Percentiles rank a stretch among this genome's conserved stretches.
Evolutionary conservation across 2,329 filamentous ascomycete species (phyloP).

Genomic region (Claviceps digitariae): DNA sequence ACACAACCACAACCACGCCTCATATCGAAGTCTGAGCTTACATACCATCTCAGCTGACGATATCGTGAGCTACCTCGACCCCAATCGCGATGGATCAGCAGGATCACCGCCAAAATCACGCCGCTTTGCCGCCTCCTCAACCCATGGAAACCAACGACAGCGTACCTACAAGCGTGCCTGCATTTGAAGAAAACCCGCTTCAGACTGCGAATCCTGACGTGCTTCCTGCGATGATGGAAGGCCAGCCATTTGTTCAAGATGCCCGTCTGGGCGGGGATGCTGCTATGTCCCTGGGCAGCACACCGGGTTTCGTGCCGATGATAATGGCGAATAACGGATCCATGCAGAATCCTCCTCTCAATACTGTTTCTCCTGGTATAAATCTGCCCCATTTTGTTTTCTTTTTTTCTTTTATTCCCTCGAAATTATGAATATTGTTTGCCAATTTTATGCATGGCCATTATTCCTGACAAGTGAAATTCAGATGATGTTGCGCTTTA

Average conservation of each 20-base stretch:
- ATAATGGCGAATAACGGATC: slow-evolving; percentile 16
- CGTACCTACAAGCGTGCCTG: background rate
- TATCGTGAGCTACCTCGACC: background rate
- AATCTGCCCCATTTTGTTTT: background rate
- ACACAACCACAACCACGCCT: background rate
- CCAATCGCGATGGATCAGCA: slow-evolving; percentile 4
- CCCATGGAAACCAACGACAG: slow-evolving; percentile 3
- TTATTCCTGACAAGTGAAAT: background rate
- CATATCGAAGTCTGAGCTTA: background rate
- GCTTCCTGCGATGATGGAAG: slow-evolving; percentile 13
- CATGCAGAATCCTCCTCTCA: slow-evolving; percentile 8
- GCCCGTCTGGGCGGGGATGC: slow-evolving; percentile 9
- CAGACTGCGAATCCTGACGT: slow-evolving; percentile 2
- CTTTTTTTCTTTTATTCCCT: background rate
- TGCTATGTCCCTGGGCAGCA: slow-evolving; percentile 13
- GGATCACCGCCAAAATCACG: slow-evolving; percentile 2
- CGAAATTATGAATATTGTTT: background rate
- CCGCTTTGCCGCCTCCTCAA: background rate
- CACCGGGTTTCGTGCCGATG: slow-evolving; percentile 19
- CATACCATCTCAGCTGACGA: background rate
- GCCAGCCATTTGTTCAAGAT: slow-evolving; percentile 14
- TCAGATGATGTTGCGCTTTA: slow-evolving; percentile 92
- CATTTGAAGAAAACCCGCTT: slow-evolving; percentile 3
- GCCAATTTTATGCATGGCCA: background rate
- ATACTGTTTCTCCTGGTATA: slow-evolving; percentile 22